Conservation (phyloP, 192 early-diverging fungal species). For the Coemansia sp. region DNA sequence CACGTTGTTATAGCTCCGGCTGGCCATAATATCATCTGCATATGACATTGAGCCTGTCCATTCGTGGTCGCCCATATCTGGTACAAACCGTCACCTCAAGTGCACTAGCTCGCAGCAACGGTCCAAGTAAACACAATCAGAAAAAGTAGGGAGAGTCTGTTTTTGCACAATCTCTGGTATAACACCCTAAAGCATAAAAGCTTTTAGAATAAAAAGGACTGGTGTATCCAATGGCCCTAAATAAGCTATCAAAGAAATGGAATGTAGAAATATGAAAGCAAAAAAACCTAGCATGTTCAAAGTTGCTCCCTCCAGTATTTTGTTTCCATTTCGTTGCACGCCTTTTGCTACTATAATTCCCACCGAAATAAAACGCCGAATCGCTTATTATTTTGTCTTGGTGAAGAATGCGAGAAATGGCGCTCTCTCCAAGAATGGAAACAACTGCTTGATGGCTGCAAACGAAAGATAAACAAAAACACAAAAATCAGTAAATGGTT, state of each 20-base stretch:
- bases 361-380: constrained; percentile 6
- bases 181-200: background rate
- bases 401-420: constrained; percentile 5
- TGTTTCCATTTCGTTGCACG: background rate
- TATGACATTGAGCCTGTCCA: constrained; percentile 44
- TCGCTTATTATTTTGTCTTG: background rate
- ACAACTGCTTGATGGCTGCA: constrained; percentile 2
- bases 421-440: constrained; percentile 9
- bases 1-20: constrained; percentile 23
- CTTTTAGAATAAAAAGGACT: background rate
- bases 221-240: background rate
- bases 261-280: constrained; percentile 3
- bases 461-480: constrained; percentile 20
- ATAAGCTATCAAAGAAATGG: constrained; percentile 1
- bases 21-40: constrained; percentile 37
- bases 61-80: constrained; percentile 34
- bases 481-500: constrained; percentile 14
- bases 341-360: background rate
- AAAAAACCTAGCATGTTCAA: background rate
- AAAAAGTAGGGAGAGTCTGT: background rate
- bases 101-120: background rate
- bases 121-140: background rate
- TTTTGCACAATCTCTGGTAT: background rate
- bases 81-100: background rate
- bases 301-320: background rate